These are phyloP conservation scores for Rhodamnia argentea DNA, from an alignment of 345 rosid species.

Conservation along the genomic window DNA sequence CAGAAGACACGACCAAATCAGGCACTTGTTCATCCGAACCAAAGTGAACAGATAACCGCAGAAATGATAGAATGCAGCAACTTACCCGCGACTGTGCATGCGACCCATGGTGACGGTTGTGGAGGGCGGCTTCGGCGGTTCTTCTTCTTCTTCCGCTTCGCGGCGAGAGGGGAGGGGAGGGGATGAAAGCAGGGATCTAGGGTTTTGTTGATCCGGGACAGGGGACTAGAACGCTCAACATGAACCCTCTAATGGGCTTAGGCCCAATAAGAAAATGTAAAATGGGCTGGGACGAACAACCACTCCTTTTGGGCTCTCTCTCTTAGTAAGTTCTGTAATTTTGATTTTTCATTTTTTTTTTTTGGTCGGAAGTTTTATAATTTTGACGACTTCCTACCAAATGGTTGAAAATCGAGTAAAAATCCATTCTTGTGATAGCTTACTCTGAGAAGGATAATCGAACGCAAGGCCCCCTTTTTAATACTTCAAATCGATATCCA, in stretches of 20 bases:
- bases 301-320: background rate
- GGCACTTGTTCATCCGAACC: background rate
- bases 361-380: too few species aligned
- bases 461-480: too few species aligned
- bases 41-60: background rate
- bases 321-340: too few species aligned
- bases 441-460: too few species aligned
- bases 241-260: background rate
- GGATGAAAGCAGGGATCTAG: background rate
- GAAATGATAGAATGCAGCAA: background rate
- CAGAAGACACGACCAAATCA: background rate
- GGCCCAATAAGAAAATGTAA: background rate
- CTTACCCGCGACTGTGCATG: slow-evolving; percentile 12
- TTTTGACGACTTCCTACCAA: too few species aligned
- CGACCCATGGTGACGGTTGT: slow-evolving; percentile 1
- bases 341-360: too few species aligned
- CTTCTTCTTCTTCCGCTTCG: background rate
- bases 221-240: too few species aligned
- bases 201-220: background rate
- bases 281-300: background rate
- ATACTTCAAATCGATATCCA: too few species aligned
- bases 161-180: background rate
- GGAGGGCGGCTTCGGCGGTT: background rate
- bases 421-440: too few species aligned
- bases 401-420: too few species aligned